phyloP scores from a whole-genome alignment of 2,329 filamentous ascomycete species.

The Fusarium multiceps region DNA sequence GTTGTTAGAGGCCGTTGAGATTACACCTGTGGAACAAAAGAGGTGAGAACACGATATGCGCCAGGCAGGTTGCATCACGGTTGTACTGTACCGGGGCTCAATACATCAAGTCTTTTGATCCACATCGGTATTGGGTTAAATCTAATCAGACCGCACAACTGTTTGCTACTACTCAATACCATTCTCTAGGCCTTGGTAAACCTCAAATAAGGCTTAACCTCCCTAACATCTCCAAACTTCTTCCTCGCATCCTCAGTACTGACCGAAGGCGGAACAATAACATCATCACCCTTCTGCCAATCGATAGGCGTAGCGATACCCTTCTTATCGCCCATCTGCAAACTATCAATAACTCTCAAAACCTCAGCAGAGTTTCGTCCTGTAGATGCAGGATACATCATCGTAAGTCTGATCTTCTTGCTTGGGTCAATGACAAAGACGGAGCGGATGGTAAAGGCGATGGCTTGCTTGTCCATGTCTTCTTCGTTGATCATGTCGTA shows the following conservation, averaged over 20 bases:
- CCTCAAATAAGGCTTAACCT: slow-evolving; percentile 76
- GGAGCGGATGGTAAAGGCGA: slow-evolving; percentile 91
- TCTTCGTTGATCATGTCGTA: slow-evolving; percentile 72
- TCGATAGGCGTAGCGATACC: slow-evolving; percentile 87
- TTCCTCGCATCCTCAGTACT: slow-evolving; percentile 85
- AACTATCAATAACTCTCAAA: slow-evolving; percentile 78
- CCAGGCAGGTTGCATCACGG: too few relatives aligned
- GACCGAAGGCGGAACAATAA: slow-evolving; percentile 86
- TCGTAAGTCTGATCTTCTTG: slow-evolving; percentile 91
- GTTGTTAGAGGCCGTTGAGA: not conserved
- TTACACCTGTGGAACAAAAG: too few relatives aligned
- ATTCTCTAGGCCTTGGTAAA: slow-evolving; percentile 61
- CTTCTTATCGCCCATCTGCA: slow-evolving; percentile 87
- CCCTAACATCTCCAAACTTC: slow-evolving; percentile 81
- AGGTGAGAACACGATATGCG: too few relatives aligned
- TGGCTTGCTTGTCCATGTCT: slow-evolving; percentile 85
- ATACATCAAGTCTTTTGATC: too few relatives aligned
- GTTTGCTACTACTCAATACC: too few relatives aligned
- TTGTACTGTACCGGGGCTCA: too few relatives aligned
- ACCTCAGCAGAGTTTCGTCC: slow-evolving; percentile 84
- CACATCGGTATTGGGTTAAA: too few relatives aligned
- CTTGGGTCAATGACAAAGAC: slow-evolving; percentile 93
- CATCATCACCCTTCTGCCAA: slow-evolving; percentile 88
- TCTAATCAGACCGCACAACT: too few relatives aligned
- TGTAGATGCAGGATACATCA: slow-evolving; percentile 90